phyloP scores from a whole-genome alignment of 768 basidiomycete genomes.

The Lanmaoa rubissima region DNA sequence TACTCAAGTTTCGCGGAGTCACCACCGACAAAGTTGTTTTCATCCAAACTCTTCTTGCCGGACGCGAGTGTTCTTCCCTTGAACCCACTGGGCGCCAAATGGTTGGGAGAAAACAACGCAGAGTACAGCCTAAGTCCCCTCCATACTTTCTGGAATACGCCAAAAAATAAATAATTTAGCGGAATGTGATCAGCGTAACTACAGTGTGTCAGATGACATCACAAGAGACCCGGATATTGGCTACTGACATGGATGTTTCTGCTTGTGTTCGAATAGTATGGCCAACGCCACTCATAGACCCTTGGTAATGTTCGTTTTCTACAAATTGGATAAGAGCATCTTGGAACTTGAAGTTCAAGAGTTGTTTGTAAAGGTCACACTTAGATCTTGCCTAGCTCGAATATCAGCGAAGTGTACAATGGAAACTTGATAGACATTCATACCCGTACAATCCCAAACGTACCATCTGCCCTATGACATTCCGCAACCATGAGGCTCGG shows the following conservation, averaged over 20 bases:
- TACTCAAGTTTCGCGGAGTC: slow-evolving; percentile 72
- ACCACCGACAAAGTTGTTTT: slow-evolving; percentile 52
- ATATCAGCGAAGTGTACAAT: slow-evolving; percentile 7
- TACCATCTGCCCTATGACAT: slow-evolving; percentile 75
- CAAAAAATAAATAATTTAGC: slow-evolving; percentile 38
- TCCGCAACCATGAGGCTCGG: slow-evolving; percentile 79
- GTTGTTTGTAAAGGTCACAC: slow-evolving; percentile 80
- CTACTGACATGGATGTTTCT: slow-evolving; percentile 38
- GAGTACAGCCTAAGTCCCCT: slow-evolving; percentile 46
- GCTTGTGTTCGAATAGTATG: slow-evolving; percentile 57
- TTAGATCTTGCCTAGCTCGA: slow-evolving; percentile 67
- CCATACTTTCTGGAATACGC: slow-evolving; percentile 52
- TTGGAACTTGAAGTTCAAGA: slow-evolving; percentile 69
- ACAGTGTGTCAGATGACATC: slow-evolving; percentile 7
- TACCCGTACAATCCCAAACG: slow-evolving; percentile 76
- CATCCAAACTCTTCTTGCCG: slow-evolving; percentile 40
- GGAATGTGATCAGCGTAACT: slow-evolving; percentile 29
- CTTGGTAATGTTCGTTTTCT: slow-evolving; percentile 74
- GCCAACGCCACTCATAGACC: slow-evolving; percentile 65
- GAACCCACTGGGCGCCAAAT: background rate
- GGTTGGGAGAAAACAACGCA: slow-evolving; percentile 29
- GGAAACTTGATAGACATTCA: slow-evolving; percentile 22
- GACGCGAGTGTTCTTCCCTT: slow-evolving; percentile 1
- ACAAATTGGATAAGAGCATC: slow-evolving; percentile 61
- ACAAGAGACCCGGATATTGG: background rate